phyloP scores from a whole-genome alignment of 164 flowering plant genomes.

The Piper longum region DNA sequence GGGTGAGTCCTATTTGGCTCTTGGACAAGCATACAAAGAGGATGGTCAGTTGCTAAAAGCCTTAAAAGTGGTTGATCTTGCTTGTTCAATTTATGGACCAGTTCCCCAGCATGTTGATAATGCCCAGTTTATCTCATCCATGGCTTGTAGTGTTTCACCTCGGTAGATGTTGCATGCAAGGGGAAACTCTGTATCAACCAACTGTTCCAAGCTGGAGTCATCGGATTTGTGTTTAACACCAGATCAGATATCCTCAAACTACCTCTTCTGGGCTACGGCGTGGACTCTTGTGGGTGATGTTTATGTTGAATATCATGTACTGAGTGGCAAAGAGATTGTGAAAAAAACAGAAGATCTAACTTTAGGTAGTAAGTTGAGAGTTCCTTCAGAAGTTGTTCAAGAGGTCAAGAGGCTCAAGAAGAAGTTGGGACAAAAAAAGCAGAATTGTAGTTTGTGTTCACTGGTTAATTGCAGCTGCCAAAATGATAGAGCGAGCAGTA shows the following conservation, averaged over 20 bases:
- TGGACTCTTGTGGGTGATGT: constrained; percentile 95
- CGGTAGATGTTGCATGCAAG: constrained; percentile 12
- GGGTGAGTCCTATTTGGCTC: constrained; percentile 96
- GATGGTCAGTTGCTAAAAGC: constrained; percentile 66
- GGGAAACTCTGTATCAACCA: constrained; percentile 10
- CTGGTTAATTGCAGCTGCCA: constrained; percentile 88
- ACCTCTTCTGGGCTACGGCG: constrained; percentile 81
- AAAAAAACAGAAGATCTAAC: constrained; percentile 14
- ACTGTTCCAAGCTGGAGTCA: constrained; percentile 7
- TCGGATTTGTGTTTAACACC: constrained; percentile 10
- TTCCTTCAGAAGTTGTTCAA: constrained; percentile 75
- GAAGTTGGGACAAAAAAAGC: constrained; percentile 49
- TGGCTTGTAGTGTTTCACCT: constrained; percentile 20
- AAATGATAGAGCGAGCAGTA: constrained; percentile 91
- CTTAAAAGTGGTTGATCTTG: constrained; percentile 65
- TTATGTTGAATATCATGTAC: constrained; percentile 51
- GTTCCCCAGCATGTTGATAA: constrained; percentile 80
- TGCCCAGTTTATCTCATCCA: constrained; percentile 61
- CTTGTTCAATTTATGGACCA: constrained; percentile 91
- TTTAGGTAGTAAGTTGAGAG: constrained; percentile 34
- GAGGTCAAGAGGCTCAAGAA: constrained; percentile 83
- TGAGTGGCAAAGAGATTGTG: constrained; percentile 30
- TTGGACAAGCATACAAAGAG: constrained; percentile 84
- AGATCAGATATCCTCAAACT: constrained; percentile 33
- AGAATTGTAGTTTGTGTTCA: constrained; percentile 74